A percentile compares a stretch with the other conserved stretches of the same genome.
phyloP scores from a whole-genome alignment of 345 rosid genomes.

The Populus simonii region DNA sequence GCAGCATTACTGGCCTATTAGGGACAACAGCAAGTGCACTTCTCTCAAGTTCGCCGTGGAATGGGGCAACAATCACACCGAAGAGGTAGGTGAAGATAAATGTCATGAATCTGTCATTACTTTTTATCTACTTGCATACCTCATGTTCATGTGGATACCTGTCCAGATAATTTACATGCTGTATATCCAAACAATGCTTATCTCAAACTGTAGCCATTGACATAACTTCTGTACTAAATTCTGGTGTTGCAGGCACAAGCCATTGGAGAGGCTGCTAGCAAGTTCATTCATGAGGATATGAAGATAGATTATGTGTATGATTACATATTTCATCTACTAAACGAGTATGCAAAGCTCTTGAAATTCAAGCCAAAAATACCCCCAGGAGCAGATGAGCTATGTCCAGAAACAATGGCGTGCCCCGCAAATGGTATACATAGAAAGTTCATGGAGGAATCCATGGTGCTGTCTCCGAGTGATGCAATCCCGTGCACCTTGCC shows the following conservation, averaged over 20 bases:
- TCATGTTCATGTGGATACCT: too few relatives aligned
- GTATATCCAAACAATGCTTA: too few relatives aligned
- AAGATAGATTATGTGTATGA: slow-evolving; percentile 45
- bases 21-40: slow-evolving; percentile 44
- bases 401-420: slow-evolving; percentile 52
- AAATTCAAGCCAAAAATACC: slow-evolving; percentile 39
- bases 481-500: slow-evolving; percentile 40
- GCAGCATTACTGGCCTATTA: slow-evolving; percentile 81
- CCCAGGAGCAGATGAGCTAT: slow-evolving; percentile 36
- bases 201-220: too few relatives aligned
- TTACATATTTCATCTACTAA: slow-evolving; percentile 51
- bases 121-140: too few relatives aligned
- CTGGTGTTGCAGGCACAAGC: slow-evolving; percentile 25
- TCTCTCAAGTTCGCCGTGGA: slow-evolving; percentile 66
- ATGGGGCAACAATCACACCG: slow-evolving; percentile 61
- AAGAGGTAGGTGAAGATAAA: slow-evolving; percentile 16
- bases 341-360: slow-evolving; percentile 45
- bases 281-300: slow-evolving; percentile 8
- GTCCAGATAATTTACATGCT: too few relatives aligned
- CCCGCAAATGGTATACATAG: slow-evolving; percentile 25
- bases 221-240: too few relatives aligned
- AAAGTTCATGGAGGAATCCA: slow-evolving; percentile 39
- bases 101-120: too few relatives aligned
- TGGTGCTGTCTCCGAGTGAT: slow-evolving; percentile 37
- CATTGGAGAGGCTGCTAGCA: slow-evolving; percentile 41